phyloP scores from a whole-genome alignment of 345 rosid genomes.

The Anastatica hierochuntica region DNA sequence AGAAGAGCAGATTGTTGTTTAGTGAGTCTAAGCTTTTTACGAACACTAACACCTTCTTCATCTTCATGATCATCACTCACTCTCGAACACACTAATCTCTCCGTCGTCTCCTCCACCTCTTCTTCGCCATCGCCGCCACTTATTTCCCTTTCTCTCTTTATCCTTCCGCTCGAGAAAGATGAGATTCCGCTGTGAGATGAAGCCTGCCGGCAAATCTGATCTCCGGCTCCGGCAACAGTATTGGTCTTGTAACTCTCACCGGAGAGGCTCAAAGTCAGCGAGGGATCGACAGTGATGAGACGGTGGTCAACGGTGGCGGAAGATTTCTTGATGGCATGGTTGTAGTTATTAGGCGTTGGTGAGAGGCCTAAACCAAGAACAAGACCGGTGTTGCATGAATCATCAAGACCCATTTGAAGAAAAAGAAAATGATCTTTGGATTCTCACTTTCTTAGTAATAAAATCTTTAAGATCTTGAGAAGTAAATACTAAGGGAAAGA shows the following conservation, averaged over 20 bases:
- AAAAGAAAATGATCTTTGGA: too few species aligned
- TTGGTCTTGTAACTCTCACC: too few species aligned
- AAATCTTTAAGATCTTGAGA: neutral
- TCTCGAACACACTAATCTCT: too few species aligned
- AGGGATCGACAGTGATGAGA: slow-evolving; percentile 49
- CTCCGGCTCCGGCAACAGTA: slow-evolving; percentile 15
- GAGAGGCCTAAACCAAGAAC: slow-evolving; percentile 55
- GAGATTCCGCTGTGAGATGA: slow-evolving; percentile 54
- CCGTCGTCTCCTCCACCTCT: too few species aligned
- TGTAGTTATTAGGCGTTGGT: slow-evolving; percentile 16
- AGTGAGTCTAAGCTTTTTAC: slow-evolving; percentile 90
- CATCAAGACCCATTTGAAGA: slow-evolving; percentile 62
- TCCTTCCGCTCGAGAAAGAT: slow-evolving; percentile 39
- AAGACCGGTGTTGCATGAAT: slow-evolving; percentile 47
- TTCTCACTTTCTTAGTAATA: too few species aligned
- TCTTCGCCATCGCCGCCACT: too few species aligned
- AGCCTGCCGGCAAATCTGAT: slow-evolving; percentile 36
- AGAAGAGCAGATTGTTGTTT: slow-evolving; percentile 88
- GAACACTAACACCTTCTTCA: slow-evolving; percentile 46
- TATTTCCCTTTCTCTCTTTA: slow-evolving; percentile 59
- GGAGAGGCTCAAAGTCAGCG: slow-evolving; percentile 43
- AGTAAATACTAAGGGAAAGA: neutral
- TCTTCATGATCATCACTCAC: slow-evolving; percentile 37
- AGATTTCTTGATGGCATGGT: slow-evolving; percentile 14
- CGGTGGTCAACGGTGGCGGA: too few species aligned